Evolutionary conservation across 2,329 filamentous ascomycete species (phyloP), one percentile per base, ranked within the genome.

Genomic region (Chrysosporium queenslandicum): DNA sequence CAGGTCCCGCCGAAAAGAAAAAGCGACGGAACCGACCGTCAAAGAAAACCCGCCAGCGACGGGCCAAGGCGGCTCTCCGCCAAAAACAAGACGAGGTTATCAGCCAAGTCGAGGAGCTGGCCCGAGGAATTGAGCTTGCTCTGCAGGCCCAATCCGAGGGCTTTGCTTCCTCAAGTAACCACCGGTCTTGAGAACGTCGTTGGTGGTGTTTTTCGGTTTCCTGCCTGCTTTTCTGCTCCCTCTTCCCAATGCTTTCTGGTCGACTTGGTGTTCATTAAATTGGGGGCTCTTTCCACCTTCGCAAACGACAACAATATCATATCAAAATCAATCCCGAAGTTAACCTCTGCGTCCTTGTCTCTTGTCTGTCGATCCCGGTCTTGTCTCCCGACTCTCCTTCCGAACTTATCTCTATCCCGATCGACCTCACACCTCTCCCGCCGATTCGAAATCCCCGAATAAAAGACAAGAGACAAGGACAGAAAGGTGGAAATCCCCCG

Each of bases 21-120:
- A 41, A 32, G 36, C 20, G 32, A 48, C 46, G 46, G 34, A 50
- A 50, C 47, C 47, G 47, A 30, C 47, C 47, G 25, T 41, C 36
- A 11, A 29, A 34, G n/a, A 50, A 42, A 23, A 42, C 47, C 16
- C 47, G 47, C 47, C 23, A 21, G 7, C 37, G 47, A 14, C 20
- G 23, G 29, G 47, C 11, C 18, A 9, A 14, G 25, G 47, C 47
- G n/a, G 12, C 6, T 6, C 37, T 50, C n/a, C 23, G n/a, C 11
- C 23, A 37, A 14, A 20, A 5, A 5, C 47, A 50, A 27, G 47
- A 42, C 21, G 12, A 32, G 16, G 47, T 23, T 27, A 42, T 50
- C 37, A 21, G 36, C 16, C n/a, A 42, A 30, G 37, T 25, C 16
- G 47, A 50, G 47, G 47, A 21, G 11, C 14, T 41, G 46, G n/a